phyloP scores from a whole-genome alignment of 2,329 filamentous ascomycete genomes.

The Fusarium decemcellulare region DNA sequence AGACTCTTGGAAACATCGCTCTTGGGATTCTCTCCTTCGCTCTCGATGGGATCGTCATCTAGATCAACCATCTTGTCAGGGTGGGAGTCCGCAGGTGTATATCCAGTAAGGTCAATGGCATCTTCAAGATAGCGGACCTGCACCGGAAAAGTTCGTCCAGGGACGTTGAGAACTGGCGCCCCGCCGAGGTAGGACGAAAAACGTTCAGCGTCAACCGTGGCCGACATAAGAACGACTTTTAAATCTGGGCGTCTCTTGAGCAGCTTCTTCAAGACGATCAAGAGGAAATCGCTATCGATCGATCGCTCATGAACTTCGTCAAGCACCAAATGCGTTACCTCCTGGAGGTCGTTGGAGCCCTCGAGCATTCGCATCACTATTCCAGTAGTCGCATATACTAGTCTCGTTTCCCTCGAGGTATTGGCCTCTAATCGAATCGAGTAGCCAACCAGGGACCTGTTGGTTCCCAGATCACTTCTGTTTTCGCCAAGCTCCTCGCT shows the following conservation, averaged over 20 bases:
- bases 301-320: constrained; percentile 97
- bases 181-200: constrained; percentile 91
- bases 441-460: constrained; percentile 90
- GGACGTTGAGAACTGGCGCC: constrained; percentile 90
- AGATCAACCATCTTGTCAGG: constrained; percentile 72
- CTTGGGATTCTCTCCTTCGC: constrained; percentile 66
- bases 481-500: constrained; percentile 94
- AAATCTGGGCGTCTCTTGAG: constrained; percentile 83
- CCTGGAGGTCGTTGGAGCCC: constrained; percentile 85
- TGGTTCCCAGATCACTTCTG: constrained; percentile 84
- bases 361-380: constrained; percentile 99
- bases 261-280: constrained; percentile 91
- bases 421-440: constrained; percentile 95
- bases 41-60: constrained; percentile 71
- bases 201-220: constrained; percentile 91
- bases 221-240: constrained; percentile 97
- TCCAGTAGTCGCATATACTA: constrained; percentile 91
- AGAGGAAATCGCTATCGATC: constrained; percentile 95
- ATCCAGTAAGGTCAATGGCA: constrained; percentile 89
- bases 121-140: constrained; percentile 91
- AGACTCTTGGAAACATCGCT: constrained; percentile 75
- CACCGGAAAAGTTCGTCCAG: constrained; percentile 94
- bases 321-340: constrained; percentile 94
- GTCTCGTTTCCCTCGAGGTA: constrained; percentile 82
- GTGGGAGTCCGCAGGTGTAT: constrained; percentile 64